Base-by-base conservation (phyloP, 2,329 filamentous ascomycete species). In the Clonostachys rosea region DNA sequence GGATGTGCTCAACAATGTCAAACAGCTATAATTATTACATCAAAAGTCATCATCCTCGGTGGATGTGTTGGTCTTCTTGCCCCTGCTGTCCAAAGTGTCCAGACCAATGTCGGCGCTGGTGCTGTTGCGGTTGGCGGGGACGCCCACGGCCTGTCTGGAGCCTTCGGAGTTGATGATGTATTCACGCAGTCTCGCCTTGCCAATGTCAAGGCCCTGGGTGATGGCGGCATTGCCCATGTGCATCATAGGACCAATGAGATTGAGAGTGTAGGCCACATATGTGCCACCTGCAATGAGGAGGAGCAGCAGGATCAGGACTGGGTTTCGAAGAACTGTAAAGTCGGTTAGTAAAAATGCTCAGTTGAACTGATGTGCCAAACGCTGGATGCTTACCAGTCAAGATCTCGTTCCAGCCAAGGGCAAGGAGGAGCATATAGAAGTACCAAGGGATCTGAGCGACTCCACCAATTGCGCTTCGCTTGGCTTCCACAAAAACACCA, bases 351-450 rank as follows among this genome's bases (percentile, higher is more conserved):
- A 17, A 7, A 11, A 10, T 13, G 13, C 18, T 13, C 6, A 18
- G 30, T 36, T 14, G 20, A 13, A 16, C 13, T 43, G 30, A 18
- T 37, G 35, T 12, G n/a, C 24, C 12, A 18, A 58, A 47, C 8
- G 5, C 40, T 8, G 16, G 6, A 35, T 11, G 46, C 87, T 77
- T 78, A 95, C 91, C 90, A 60, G 91, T 89, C 55, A 95, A 74
- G 53, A 99, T 91, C 69, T 99, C 94, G 68, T 99, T 99, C 94
- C 94, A 99, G n/a, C 94, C 94, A 43, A 99, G 76, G 18, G 90
- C 89, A 54, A 99, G 73, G 48, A 99, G 75, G 48, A 97, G 67
- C 40, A 83, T 89, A 59, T 96, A 99, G 67, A 99, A 96, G 69
- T 96, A 97, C 51, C 95, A 71, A 6, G 94, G 94, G 44, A 99